A percentile compares a stretch with the other conserved stretches of the same genome.
Evolutionary conservation across 139 green algal species (phyloP).

Genomic region (Pleodorina starrii): DNA sequence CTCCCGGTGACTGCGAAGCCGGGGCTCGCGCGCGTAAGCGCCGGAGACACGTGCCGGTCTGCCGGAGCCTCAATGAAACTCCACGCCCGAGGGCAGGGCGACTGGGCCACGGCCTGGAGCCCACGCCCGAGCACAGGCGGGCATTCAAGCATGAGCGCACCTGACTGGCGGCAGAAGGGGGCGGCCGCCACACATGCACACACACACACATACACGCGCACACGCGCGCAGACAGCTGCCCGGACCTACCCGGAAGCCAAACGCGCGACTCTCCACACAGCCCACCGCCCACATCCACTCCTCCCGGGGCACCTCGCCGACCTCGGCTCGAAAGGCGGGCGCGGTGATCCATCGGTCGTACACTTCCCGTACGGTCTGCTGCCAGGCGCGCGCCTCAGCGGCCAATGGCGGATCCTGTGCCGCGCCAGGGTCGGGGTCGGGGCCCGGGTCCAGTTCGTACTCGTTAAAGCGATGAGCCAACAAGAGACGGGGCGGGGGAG

Average conservation of each 20-base stretch:
- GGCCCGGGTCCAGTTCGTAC: too few species aligned
- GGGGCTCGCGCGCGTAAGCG: too few species aligned
- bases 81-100: too few species aligned
- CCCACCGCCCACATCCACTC: slow-evolving; percentile 58
- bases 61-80: too few species aligned
- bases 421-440: neutral
- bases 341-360: neutral
- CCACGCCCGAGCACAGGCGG: too few species aligned
- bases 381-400: slow-evolving; percentile 34
- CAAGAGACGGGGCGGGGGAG: neutral
- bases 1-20: too few species aligned
- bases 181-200: neutral
- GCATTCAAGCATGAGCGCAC: too few species aligned
- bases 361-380: neutral
- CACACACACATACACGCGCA: neutral
- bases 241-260: slow-evolving; percentile 48
- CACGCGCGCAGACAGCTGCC: neutral
- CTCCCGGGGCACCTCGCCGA: slow-evolving; percentile 8
- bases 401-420: slow-evolving; percentile 18
- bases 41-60: too few species aligned
- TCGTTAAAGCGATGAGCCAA: neutral
- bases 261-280: slow-evolving; percentile 62
- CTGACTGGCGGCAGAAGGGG: neutral
- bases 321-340: neutral
- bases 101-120: too few species aligned